Evolutionary conservation across 2,329 filamentous ascomycete species (phyloP), one percentile per base, ranked within the genome.

Genomic region (Rutstroemia sp.): DNA sequence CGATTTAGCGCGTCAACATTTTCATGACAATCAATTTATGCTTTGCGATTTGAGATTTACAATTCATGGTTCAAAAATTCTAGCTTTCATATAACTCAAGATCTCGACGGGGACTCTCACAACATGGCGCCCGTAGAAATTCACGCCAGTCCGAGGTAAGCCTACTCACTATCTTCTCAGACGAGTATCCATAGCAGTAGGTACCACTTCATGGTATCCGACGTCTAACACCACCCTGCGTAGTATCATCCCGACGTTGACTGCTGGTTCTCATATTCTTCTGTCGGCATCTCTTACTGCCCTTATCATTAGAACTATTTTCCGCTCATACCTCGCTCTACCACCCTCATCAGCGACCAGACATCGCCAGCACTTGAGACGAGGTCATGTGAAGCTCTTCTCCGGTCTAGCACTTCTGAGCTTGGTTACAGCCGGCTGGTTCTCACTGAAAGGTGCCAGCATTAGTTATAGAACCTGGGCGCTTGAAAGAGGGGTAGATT

Each of bases 401-500:
- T 68, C 71, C 0, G 51, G 68, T 23, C 69, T 81, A n/a, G 73
- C 76, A 5, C 50, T 73, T 23, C 56, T 74, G n/a, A 78, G 78
- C 54, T 65, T 81, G 25, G 66, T 67, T 1, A 66, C 72, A 1
- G 73, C 76, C 4, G 70, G 70, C 3, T 77, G 75, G 59, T 74
- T 76, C 60, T 71, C 73, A 47, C 66, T 74, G 38, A 63, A 66
- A 30, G 76, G 76, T 63, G 74, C 74, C 51, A 67, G 70, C 5
- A 65, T 76, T 17, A 79, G 77, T 3, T 81, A 81, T 67, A 68
- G 72, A 42, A 68, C 73, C 34, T 81, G 79, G 78, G 76, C 74
- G n/a, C 65, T 71, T 48, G 63, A 71, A 46, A 70, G 69, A 51
- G 71, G 68, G 16, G 65, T 75, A 47, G 67, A 70, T 16, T 61